Evolutionary conservation across 2,329 filamentous ascomycete genomes (phyloP).

Genomic region (Paraphaeosphaeria sporulosa): DNA sequence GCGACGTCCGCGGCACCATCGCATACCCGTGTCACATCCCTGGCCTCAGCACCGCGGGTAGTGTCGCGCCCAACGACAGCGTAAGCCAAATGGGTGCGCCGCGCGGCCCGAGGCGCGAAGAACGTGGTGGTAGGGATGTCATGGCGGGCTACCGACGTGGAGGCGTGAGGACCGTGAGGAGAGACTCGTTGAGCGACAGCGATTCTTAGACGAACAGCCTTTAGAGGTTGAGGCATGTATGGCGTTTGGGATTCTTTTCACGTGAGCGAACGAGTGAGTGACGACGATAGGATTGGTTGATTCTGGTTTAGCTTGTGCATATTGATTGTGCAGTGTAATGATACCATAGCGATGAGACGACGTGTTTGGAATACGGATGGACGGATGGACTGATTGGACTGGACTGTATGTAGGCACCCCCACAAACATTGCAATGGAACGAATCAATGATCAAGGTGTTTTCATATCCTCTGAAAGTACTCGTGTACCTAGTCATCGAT

Average conservation of each 20-base stretch:
- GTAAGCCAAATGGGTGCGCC: slow-evolving; percentile 50
- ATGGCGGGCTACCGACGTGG: slow-evolving; percentile 53
- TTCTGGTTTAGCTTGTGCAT: background rate
- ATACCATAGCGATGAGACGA: slow-evolving; percentile 4
- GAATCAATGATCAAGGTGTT: background rate
- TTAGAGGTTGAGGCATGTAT: background rate
- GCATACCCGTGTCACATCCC: slow-evolving; percentile 66
- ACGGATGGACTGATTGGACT: background rate
- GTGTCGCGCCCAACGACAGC: slow-evolving; percentile 35
- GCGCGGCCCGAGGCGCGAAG: slow-evolving; percentile 37
- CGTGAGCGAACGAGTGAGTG: background rate
- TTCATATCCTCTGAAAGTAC: too few species aligned
- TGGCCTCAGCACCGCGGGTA: slow-evolving; percentile 54
- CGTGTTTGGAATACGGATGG: background rate
- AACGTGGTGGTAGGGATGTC: slow-evolving; percentile 49
- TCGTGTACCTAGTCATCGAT: too few species aligned
- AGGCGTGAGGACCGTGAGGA: slow-evolving; percentile 51
- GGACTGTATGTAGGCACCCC: background rate
- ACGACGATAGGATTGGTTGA: slow-evolving; percentile 1
- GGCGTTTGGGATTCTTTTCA: slow-evolving; percentile 8
- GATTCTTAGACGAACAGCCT: slow-evolving; percentile 37
- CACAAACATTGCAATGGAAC: background rate
- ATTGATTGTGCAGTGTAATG: slow-evolving; percentile 13
- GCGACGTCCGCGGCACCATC: slow-evolving; percentile 57
- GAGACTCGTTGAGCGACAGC: slow-evolving; percentile 64